phyloP scores from a whole-genome alignment of 495 filamentous ascomycete genomes.

The Staphylotrichum tortipilum region DNA sequence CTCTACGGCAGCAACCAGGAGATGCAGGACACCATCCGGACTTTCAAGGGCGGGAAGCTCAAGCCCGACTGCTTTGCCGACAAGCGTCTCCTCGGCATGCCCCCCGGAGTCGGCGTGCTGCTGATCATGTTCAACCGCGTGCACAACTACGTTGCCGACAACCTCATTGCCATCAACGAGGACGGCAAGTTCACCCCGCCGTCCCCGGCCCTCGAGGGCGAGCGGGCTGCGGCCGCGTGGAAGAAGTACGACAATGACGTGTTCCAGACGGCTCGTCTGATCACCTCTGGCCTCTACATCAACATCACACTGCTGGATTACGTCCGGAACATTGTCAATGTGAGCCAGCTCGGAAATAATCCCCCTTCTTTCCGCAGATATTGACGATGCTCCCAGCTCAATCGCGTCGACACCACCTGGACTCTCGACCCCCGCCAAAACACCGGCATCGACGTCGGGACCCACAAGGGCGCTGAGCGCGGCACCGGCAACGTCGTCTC shows the following conservation, averaged over 20 bases:
- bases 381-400: constrained; percentile 34
- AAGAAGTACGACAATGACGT: constrained; percentile 72
- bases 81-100: constrained; percentile 69
- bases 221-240: constrained; percentile 51
- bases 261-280: constrained; percentile 71
- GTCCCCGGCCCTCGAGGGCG: constrained; percentile 33
- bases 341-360: constrained; percentile 15
- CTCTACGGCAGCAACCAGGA: constrained; percentile 75
- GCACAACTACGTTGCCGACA: constrained; percentile 70
- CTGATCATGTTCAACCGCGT: constrained; percentile 71
- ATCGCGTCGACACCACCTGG: constrained; percentile 69
- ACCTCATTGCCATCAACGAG: constrained; percentile 63
- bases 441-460: constrained; percentile 46
- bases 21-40: constrained; percentile 67
- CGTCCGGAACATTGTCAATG: constrained; percentile 72
- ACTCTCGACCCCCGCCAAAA: constrained; percentile 65
- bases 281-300: constrained; percentile 76
- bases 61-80: constrained; percentile 78
- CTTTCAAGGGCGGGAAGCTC: constrained; percentile 72
- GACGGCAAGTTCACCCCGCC: constrained; percentile 61
- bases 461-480: constrained; percentile 41
- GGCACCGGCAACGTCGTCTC: constrained; percentile 70
- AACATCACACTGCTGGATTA: constrained; percentile 80
- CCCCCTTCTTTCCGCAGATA: neutral
- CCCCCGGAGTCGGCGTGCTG: constrained; percentile 70